Evolutionary conservation across 2,329 filamentous ascomycete genomes (phyloP), one percentile per base, ranked within the genome.

Genomic region (Colletotrichum sp.): DNA sequence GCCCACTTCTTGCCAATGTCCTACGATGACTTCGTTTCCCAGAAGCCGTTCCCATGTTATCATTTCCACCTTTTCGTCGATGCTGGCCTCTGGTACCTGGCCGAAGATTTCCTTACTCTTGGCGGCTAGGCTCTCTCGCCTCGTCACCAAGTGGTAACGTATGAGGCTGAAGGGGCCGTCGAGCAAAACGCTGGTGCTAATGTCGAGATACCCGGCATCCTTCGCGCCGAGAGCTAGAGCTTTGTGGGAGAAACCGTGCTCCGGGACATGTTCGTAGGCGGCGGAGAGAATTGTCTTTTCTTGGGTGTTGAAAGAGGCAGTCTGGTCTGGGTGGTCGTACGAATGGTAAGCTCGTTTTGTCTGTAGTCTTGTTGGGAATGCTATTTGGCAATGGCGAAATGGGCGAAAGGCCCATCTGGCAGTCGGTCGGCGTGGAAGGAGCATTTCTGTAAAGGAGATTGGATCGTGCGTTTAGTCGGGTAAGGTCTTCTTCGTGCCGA

Each of bases 191-290:
- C 95, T 96, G 12, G 95, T 92, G 75, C 95, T 96, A 75, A 96
- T 95, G 82, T 97, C 95, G 69, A 95, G 92, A 83, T 96, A 98
- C 60, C 96, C 96, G 21, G 93, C 92, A 81, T 98, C 95, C 81
- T 92, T 92, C 77, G 95, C 95, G 77, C 96, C 97, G 26, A 94
- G 90, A 59, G 91, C 90, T 12, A 99, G 89, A 1, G 96, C 89
- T 24, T 91, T 89, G 65, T 89, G 87, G 0, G 95, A 95, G 89
- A 99, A 99, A 83, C 97, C 97, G 83, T 95, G 91, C 67, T 90
- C 84, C 21, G 96, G 95, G 12, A 99, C 92, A 83, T 98, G 94
- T 34, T 86, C 83, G 80, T 97, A 92, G 21, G 96, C 94, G n/a
- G 95, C 92, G 62, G 93, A 90, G 78, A 99, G 94, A 82, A 99